These are phyloP conservation scores for Trichoderma sp. DNA, from an alignment of 2,329 filamentous ascomycete genomes.

Conservation along the genomic window DNA sequence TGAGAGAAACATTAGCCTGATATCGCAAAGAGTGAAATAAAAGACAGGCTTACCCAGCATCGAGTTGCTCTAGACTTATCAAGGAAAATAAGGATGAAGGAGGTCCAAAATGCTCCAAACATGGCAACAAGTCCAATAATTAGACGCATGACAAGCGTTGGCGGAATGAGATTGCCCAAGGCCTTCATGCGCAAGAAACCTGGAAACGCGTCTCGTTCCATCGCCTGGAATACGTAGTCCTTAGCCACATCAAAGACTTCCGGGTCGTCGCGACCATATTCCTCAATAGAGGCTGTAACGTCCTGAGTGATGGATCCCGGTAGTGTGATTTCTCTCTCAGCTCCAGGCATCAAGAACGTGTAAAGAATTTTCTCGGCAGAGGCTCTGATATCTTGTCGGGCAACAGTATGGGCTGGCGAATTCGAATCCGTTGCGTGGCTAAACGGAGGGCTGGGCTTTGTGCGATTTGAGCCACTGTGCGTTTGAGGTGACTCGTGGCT, in stretches of 20 bases:
- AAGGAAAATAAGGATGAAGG: conserved; percentile 89
- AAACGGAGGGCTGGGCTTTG: conserved; percentile 54
- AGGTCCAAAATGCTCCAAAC: conserved; percentile 92
- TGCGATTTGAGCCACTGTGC: conserved; percentile 46
- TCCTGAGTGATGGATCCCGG: conserved; percentile 83
- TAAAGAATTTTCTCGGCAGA: conserved; percentile 99
- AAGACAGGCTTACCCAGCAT: conserved; percentile 69
- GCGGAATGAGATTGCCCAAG: conserved; percentile 89
- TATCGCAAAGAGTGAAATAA: conserved; percentile 17
- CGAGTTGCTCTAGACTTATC: conserved; percentile 70
- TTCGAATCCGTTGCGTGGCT: conserved; percentile 71
- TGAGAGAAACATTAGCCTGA: conserved; percentile 23
- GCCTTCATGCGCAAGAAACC: conserved; percentile 95
- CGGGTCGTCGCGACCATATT: conserved; percentile 87
- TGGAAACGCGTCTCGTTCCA: conserved; percentile 99
- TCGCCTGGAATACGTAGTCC: conserved; percentile 98
- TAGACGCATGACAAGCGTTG: conserved; percentile 81
- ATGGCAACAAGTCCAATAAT: conserved; percentile 78
- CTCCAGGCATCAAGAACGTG: conserved; percentile 90
- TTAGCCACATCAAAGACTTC: conserved; percentile 97
- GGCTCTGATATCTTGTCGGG: conserved; percentile 84
- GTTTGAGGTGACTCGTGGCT: conserved; percentile 56
- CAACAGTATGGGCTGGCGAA: conserved; percentile 79
- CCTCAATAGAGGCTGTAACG: conserved; percentile 85
- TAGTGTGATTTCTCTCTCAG: conserved; percentile 92